These are phyloP conservation scores for Chaetomiaceae sp. DNA, from an alignment of 2,329 filamentous ascomycete genomes.

Conservation along the genomic window DNA sequence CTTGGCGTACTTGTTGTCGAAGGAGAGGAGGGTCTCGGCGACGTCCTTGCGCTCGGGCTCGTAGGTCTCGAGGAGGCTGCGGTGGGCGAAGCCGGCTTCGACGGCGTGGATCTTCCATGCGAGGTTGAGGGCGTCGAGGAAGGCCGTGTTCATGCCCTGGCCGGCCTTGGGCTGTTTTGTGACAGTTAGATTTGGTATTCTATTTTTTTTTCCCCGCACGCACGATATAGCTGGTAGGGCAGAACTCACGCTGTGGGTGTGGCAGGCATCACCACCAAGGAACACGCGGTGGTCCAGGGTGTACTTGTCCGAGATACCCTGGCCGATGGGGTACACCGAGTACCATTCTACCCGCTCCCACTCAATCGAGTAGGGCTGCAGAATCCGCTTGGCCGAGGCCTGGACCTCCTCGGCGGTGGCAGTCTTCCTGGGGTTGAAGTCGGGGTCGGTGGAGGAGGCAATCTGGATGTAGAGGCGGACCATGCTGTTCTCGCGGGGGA, in stretches of 20 bases:
- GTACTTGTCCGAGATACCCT: constrained; percentile 65
- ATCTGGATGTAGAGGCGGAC: constrained; percentile 69
- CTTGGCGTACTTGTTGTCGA: constrained; percentile 85
- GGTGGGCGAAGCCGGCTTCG: constrained; percentile 73
- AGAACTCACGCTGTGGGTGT: constrained; percentile 65
- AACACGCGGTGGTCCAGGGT: constrained; percentile 67
- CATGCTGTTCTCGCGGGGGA: constrained; percentile 66
- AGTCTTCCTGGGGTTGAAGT: constrained; percentile 59
- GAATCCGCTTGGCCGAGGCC: constrained; percentile 58
- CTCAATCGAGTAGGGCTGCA: constrained; percentile 62
- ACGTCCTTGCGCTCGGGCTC: constrained; percentile 80
- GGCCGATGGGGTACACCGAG: constrained; percentile 72
- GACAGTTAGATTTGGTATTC: constrained; percentile 34
- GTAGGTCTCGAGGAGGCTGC: constrained; percentile 75
- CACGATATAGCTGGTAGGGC: too few relatives aligned
- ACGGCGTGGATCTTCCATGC: constrained; percentile 96
- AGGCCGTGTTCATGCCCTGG: constrained; percentile 77
- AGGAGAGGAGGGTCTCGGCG: constrained; percentile 77
- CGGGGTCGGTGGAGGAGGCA: constrained; percentile 55
- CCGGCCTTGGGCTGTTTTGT: constrained; percentile 66
- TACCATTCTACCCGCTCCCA: constrained; percentile 70
- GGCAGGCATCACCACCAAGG: constrained; percentile 72
- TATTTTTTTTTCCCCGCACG: constrained; percentile 38
- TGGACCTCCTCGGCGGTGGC: constrained; percentile 62
- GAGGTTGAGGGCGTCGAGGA: constrained; percentile 78